A percentile compares a stretch with the other conserved stretches of the same genome.
Conservation (phyloP, 2,329 filamentous ascomycete species). For the Rutstroemia sp. region DNA sequence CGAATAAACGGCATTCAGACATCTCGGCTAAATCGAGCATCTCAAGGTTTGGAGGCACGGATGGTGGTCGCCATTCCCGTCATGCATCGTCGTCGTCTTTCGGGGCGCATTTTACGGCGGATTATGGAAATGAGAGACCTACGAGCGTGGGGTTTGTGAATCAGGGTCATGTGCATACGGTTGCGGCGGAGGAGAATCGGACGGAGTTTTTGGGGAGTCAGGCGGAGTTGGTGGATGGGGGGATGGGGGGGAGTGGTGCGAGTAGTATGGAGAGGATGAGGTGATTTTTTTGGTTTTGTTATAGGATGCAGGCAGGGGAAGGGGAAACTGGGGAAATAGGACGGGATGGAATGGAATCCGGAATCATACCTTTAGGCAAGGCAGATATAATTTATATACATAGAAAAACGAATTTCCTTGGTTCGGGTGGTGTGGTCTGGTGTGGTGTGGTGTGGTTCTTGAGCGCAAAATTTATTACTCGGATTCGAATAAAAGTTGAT, state of each 20-base stretch:
- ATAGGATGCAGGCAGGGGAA: too few species aligned
- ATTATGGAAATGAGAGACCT: conserved; percentile 38
- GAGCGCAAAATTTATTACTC: too few species aligned
- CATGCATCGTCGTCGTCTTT: conserved; percentile 14
- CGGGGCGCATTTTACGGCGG: conserved; percentile 27
- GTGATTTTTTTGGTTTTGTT: not conserved
- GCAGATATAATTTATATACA: too few species aligned
- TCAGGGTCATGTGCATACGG: conserved; percentile 48
- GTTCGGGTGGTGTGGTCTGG: too few species aligned
- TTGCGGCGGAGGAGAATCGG: conserved; percentile 40
- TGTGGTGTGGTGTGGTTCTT: too few species aligned
- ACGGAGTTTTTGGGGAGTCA: conserved; percentile 44
- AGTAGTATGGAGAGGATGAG: not conserved
- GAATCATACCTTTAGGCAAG: too few species aligned
- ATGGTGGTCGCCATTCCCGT: conserved; percentile 31
- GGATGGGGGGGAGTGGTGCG: conserved; percentile 6
- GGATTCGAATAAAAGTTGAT: too few species aligned
- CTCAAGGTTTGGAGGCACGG: conserved; percentile 37
- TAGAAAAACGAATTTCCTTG: too few species aligned
- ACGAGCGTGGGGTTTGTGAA: conserved; percentile 50
- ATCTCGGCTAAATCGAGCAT: conserved; percentile 45
- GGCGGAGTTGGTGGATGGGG: conserved; percentile 48
- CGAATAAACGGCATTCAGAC: conserved; percentile 43
- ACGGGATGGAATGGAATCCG: too few species aligned
- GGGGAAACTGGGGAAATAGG: too few species aligned